Evolutionary conservation across 2,329 filamentous ascomycete species (phyloP), one percentile per base, ranked within the genome.

Genomic region (Xylariaceae sp.): DNA sequence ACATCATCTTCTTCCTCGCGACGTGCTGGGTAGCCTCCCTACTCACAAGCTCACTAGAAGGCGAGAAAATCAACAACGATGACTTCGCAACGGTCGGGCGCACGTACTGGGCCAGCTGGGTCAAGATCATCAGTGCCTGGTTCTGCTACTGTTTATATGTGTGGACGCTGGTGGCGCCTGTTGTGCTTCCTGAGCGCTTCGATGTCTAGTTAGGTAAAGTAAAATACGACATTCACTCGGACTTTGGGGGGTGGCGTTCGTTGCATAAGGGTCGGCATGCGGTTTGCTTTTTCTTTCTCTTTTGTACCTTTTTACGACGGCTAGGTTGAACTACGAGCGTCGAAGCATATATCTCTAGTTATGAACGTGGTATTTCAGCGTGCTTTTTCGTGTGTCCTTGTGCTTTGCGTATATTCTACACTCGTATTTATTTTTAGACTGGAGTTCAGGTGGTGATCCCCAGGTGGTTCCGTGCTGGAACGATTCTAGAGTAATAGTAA

Each of bases 51-150:
- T 60, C 59, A 3, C 57, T 62, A 22, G 51, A 63, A 40, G 62
- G 57, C 37, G 47, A 65, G n/a, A 51, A 60, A 32, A 80, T 92
- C 75, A 88, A 89, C 65, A 80, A 80, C 51, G 79, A 83, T 46
- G 86, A 92, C 66, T 97, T 99, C 71, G 89, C 90, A 1, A 89
- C 92, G 0, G 92, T 99, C 3, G 94, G 94, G 18, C 81, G 94
- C 55, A 97, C 92, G 5, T 95, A 97, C 72, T 95, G 91, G 82
- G 94, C 94, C 30, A 96, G 90, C 68, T 99, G 95, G 94, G 91
- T 96, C 63, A 99, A 99, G 83, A 97, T 99, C 71, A 85, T 96
- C 50, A 95, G 92, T 72, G 86, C 92, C 16, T 99, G 94, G 94
- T 86, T 94, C 51, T 99, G 94, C 75, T 96, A 99, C 71, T 85